Evolutionary conservation across 805 yeast species (phyloP).

Genomic region (Lipomyces orientalis): DNA sequence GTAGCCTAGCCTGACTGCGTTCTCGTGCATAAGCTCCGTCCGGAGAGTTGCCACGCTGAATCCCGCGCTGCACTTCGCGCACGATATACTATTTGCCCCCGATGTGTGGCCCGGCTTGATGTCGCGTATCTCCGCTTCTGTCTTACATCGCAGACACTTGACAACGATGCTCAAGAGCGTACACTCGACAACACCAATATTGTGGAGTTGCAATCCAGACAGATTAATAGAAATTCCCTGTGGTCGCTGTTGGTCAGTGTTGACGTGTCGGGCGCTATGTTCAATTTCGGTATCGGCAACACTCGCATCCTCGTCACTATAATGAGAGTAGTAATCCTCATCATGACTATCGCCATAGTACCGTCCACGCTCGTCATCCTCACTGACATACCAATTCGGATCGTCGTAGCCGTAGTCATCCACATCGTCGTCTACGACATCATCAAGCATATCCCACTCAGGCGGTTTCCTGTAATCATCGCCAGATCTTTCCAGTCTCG

Average conservation of each 20-base stretch:
- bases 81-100: constrained; percentile 44
- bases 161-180: constrained; percentile 46
- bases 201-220: constrained; percentile 44
- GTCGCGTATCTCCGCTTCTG: constrained; percentile 45
- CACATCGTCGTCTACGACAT: constrained; percentile 5
- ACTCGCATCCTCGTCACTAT: constrained; percentile 44
- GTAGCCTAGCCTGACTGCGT: constrained; percentile 42
- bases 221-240: constrained; percentile 47
- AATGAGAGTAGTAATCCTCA: constrained; percentile 35
- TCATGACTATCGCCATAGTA: constrained; percentile 27
- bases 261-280: not conserved
- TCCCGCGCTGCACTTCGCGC: constrained; percentile 47
- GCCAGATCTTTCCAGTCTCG: not conserved
- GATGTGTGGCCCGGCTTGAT: constrained; percentile 43
- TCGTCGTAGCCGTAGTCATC: constrained; percentile 11
- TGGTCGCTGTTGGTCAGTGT: constrained; percentile 1
- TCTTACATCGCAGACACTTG: constrained; percentile 49
- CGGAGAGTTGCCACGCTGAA: constrained; percentile 46
- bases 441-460: constrained; percentile 37
- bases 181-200: constrained; percentile 47
- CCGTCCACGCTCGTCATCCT: constrained; percentile 27
- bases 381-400: constrained; percentile 18
- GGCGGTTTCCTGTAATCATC: constrained; percentile 25
- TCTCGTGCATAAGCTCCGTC: constrained; percentile 47
- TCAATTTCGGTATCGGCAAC: constrained; percentile 35